Conservation (phyloP, 2,329 filamentous ascomycete species). For the Ophioceras dolichostomum region DNA sequence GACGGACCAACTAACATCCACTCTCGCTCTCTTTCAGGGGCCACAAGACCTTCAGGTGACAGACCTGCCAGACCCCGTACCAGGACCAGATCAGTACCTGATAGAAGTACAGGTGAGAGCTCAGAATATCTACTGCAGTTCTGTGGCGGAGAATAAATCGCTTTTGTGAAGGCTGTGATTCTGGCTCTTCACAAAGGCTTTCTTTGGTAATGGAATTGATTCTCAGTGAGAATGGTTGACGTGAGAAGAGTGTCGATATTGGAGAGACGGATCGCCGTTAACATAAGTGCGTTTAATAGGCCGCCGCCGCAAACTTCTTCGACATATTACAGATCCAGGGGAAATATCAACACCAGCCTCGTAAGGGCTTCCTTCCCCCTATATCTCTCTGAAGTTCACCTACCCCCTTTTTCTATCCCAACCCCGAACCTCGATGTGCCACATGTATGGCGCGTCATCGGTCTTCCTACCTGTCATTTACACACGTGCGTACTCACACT, state of each 20-base stretch:
- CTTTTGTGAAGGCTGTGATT: too few species aligned
- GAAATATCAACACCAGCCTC: slow-evolving; percentile 88
- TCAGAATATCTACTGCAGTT: background rate
- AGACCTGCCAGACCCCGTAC: slow-evolving; percentile 61
- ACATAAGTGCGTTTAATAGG: slow-evolving; percentile 18
- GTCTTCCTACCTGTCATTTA: too few species aligned
- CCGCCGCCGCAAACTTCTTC: slow-evolving; percentile 90
- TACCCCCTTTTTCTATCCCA: too few species aligned
- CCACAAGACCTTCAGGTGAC: slow-evolving; percentile 69
- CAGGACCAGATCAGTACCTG: slow-evolving; percentile 64
- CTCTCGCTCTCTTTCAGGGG: slow-evolving; percentile 34
- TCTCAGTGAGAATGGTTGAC: background rate
- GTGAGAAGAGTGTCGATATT: background rate
- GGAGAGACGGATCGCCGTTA: background rate
- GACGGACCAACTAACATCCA: background rate
- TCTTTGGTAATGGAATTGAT: too few species aligned
- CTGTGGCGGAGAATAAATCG: background rate
- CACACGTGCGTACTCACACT: too few species aligned
- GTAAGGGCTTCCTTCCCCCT: slow-evolving; percentile 21
- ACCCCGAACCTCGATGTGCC: too few species aligned
- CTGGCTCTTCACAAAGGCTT: too few species aligned
- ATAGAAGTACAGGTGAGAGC: slow-evolving; percentile 55
- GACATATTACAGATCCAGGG: slow-evolving; percentile 90
- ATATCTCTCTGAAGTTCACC: too few species aligned
- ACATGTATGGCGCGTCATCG: too few species aligned